Evolutionary conservation across 108 stramenopile species (phyloP).

Genomic region (Skeletonema menzelii): DNA sequence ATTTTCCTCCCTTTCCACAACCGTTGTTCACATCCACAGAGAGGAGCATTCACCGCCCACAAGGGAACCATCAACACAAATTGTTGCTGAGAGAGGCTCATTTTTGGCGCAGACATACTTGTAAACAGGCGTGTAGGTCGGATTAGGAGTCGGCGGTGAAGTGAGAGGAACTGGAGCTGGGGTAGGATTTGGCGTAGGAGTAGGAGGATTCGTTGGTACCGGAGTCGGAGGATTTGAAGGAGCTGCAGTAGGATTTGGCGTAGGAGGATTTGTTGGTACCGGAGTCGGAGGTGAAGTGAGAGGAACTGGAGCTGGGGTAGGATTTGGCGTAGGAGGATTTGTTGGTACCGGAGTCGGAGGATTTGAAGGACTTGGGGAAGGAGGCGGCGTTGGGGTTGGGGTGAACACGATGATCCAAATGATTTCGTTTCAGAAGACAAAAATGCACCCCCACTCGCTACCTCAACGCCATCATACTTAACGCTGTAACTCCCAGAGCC

Average conservation of each 20-base stretch:
- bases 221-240: neutral
- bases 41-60: neutral
- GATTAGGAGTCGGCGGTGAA: neutral
- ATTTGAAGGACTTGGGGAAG: neutral
- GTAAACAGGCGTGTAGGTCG: neutral
- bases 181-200: neutral
- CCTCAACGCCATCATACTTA: neutral
- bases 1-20: neutral
- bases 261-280: neutral
- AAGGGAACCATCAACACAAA: neutral
- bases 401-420: neutral
- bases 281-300: too few species aligned
- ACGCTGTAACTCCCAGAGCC: neutral
- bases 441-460: neutral
- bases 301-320: too few species aligned
- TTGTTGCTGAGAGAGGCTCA: neutral
- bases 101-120: neutral
- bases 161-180: neutral
- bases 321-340: neutral
- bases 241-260: neutral
- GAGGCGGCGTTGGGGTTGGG: too few species aligned
- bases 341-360: neutral
- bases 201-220: neutral
- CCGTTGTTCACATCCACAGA: neutral
- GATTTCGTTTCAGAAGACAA: neutral